These are phyloP conservation scores for Selenicereus undatus DNA, from an alignment of 148 eudicot genomes.

Conservation along the genomic window DNA sequence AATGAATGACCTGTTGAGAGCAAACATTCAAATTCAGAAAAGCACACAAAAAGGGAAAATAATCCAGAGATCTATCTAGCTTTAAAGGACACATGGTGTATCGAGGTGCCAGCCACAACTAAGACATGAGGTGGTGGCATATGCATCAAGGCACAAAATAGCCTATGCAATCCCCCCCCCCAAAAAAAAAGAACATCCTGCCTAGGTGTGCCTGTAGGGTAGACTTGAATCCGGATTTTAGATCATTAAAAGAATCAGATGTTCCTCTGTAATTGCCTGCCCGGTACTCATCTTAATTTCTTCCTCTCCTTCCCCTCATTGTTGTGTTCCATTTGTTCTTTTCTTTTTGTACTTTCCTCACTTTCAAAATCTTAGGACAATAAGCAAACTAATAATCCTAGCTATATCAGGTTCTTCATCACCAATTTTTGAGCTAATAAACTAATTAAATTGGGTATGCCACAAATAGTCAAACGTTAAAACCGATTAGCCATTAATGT, in stretches of 20 bases:
- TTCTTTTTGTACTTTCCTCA: background rate
- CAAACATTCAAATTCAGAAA: background rate
- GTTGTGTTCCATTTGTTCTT: background rate
- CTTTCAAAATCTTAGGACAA: background rate
- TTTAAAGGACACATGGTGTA: background rate
- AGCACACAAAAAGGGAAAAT: background rate
- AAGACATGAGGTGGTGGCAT: background rate
- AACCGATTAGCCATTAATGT: background rate
- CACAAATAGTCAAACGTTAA: background rate
- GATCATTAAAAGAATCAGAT: background rate
- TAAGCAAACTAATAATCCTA: background rate
- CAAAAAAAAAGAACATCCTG: too few relatives aligned
- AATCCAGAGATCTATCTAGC: background rate
- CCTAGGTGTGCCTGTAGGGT: too few relatives aligned
- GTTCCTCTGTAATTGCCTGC: background rate
- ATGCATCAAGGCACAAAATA: too few relatives aligned
- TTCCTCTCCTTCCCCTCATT: background rate
- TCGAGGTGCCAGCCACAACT: background rate
- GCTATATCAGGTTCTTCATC: background rate
- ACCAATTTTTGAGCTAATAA: background rate
- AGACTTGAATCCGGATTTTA: background rate
- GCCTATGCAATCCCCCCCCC: too few relatives aligned
- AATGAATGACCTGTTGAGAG: slow-evolving; percentile 67
- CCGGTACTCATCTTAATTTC: background rate
- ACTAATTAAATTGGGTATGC: background rate